Conservation (phyloP, 371 early-diverging fungal genomes). For the Mucor indicus region DNA sequence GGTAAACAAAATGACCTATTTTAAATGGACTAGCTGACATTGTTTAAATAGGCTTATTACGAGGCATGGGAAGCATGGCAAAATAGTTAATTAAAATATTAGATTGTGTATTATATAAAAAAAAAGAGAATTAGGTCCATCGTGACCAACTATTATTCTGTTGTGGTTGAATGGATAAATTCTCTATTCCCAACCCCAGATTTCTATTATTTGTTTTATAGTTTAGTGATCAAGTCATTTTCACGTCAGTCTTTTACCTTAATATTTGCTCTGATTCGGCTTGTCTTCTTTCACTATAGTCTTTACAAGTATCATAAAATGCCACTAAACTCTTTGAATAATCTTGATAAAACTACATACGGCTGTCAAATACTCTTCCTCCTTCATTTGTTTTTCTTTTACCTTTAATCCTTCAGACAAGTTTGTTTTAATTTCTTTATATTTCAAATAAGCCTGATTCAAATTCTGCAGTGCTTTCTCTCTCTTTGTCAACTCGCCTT, state of each 20-base stretch:
- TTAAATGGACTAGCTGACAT: not conserved
- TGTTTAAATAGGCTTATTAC: constrained; percentile 38
- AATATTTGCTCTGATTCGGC: constrained; percentile 52
- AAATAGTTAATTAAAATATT: constrained; percentile 12
- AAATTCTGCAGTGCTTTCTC: constrained; percentile 70
- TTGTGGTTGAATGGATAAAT: not conserved
- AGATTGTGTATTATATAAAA: no score
- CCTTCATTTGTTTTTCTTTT: not conserved
- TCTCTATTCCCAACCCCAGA: constrained; percentile 4
- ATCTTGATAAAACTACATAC: constrained; percentile 62
- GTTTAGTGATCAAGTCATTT: not conserved
- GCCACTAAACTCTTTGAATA: constrained; percentile 58
- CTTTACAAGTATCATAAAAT: constrained; percentile 60
- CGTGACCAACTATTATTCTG: constrained; percentile 1
- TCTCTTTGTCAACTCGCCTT: constrained; percentile 49
- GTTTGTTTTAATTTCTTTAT: constrained; percentile 62
- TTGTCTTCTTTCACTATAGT: constrained; percentile 66
- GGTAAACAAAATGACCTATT: constrained; percentile 12
- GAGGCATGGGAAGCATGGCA: constrained; percentile 53
- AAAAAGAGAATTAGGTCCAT: not conserved
- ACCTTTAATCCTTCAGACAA: constrained; percentile 67
- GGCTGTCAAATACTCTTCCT: not conserved
- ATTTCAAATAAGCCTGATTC: constrained; percentile 65
- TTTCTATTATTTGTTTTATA: constrained; percentile 1
- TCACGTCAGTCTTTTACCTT: not conserved